Conservation (phyloP, 2,329 filamentous ascomycete species). For the Fusarium mexicanum region DNA sequence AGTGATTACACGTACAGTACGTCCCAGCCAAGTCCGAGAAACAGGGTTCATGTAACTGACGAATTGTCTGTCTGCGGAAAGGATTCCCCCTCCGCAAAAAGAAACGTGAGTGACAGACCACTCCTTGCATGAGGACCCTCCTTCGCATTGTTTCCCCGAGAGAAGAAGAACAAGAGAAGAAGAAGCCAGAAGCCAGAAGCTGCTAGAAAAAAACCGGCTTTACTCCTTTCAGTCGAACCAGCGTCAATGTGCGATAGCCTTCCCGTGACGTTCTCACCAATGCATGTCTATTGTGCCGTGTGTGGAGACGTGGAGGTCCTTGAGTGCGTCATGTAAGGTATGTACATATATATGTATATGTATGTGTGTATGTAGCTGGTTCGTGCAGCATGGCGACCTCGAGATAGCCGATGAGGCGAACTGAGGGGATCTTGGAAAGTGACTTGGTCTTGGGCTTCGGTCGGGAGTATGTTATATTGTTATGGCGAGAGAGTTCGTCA, state of each 20-base stretch:
- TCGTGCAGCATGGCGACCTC: not conserved
- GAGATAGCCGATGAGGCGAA: conserved; percentile 2
- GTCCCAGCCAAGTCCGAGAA: not conserved
- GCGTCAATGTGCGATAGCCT: not conserved
- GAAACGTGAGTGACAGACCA: conserved; percentile 1
- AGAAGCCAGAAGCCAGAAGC: not conserved
- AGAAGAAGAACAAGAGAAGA: not conserved
- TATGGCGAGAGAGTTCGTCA: not conserved
- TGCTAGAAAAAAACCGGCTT: not conserved
- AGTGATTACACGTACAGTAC: not conserved
- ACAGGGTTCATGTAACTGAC: not conserved
- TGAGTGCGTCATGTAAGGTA: not conserved
- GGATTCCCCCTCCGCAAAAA: conserved; percentile 1
- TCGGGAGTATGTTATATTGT: not conserved
- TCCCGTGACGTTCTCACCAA: not conserved
- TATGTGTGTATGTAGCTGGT: not conserved
- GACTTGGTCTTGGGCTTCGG: not conserved
- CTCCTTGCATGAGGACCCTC: conserved; percentile 9
- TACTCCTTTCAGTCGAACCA: not conserved
- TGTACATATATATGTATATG: not conserved
- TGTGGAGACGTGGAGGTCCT: not conserved
- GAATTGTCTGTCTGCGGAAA: not conserved
- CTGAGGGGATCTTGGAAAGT: not conserved
- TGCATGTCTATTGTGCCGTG: not conserved
- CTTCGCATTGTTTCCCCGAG: not conserved